Conservation (phyloP, 2,329 filamentous ascomycete species). For the Xylaria sp. region DNA sequence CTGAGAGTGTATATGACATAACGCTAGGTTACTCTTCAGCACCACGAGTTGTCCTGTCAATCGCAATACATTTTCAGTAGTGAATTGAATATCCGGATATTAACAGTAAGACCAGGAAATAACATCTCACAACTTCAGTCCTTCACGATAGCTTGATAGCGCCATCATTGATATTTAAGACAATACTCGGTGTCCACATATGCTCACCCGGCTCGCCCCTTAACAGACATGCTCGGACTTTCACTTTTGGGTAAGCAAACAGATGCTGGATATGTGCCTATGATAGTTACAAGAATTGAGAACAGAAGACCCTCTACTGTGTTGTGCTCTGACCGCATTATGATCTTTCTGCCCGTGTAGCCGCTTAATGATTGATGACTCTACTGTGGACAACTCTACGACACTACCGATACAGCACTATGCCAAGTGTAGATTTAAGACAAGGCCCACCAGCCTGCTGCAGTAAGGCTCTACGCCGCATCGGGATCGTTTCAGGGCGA, state of each 20-base stretch:
- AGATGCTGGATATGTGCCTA: conserved; percentile 7
- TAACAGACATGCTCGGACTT: conserved; percentile 27
- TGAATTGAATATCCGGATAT: conserved; percentile 5
- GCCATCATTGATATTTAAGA: conserved; percentile 26
- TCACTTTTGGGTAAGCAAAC: conserved; percentile 28
- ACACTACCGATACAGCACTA: background rate
- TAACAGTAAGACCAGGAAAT: conserved; percentile 1
- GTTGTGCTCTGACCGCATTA: background rate
- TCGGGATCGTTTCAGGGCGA: background rate
- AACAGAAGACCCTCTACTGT: background rate
- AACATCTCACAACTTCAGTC: conserved; percentile 7
- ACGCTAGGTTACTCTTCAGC: background rate
- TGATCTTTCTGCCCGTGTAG: background rate
- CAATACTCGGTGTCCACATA: conserved; percentile 24
- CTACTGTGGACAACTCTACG: background rate
- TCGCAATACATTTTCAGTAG: background rate
- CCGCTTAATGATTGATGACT: conserved; percentile 7
- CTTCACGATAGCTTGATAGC: conserved; percentile 18
- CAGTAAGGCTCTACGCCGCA: background rate
- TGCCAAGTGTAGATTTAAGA: background rate
- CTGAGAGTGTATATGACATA: conserved; percentile 4
- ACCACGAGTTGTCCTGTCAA: background rate
- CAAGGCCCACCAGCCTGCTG: background rate
- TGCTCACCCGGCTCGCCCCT: conserved; percentile 6
- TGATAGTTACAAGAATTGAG: background rate